phyloP scores from a whole-genome alignment of 2,329 filamentous ascomycete genomes.

The Fusarium sp. region DNA sequence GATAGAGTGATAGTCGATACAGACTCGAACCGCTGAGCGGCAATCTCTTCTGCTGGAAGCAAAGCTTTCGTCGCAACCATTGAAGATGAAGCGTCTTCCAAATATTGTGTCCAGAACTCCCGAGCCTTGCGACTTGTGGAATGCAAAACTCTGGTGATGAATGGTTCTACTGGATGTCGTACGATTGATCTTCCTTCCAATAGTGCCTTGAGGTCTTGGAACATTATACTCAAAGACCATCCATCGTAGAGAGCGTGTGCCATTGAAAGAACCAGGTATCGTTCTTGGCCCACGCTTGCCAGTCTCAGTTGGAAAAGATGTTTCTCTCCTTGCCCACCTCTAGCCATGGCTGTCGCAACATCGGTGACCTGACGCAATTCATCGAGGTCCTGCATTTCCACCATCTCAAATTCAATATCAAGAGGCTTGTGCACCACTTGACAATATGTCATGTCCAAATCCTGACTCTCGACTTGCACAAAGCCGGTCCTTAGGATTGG shows the following conservation, averaged over 20 bases:
- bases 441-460: slow-evolving; percentile 62
- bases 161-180: slow-evolving; percentile 62
- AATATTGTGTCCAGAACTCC: slow-evolving; percentile 77
- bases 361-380: slow-evolving; percentile 54
- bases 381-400: slow-evolving; percentile 44
- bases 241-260: slow-evolving; percentile 92
- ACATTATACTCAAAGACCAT: slow-evolving; percentile 81
- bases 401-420: slow-evolving; percentile 35
- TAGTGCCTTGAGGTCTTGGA: slow-evolving; percentile 74
- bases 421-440: slow-evolving; percentile 58
- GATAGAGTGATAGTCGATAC: neutral
- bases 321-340: slow-evolving; percentile 49
- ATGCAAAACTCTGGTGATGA: slow-evolving; percentile 56
- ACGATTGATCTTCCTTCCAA: slow-evolving; percentile 62
- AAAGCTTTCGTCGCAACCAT: slow-evolving; percentile 40
- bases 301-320: slow-evolving; percentile 64
- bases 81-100: slow-evolving; percentile 63
- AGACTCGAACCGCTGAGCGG: slow-evolving; percentile 31
- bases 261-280: slow-evolving; percentile 74
- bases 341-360: slow-evolving; percentile 54
- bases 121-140: slow-evolving; percentile 38
- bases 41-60: neutral
- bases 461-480: slow-evolving; percentile 70
- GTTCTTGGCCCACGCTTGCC: slow-evolving; percentile 48
- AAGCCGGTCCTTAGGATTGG: slow-evolving; percentile 84